These are phyloP conservation scores for Dipteronia dyeriana DNA, from an alignment of 345 rosid genomes.

Conservation along the genomic window DNA sequence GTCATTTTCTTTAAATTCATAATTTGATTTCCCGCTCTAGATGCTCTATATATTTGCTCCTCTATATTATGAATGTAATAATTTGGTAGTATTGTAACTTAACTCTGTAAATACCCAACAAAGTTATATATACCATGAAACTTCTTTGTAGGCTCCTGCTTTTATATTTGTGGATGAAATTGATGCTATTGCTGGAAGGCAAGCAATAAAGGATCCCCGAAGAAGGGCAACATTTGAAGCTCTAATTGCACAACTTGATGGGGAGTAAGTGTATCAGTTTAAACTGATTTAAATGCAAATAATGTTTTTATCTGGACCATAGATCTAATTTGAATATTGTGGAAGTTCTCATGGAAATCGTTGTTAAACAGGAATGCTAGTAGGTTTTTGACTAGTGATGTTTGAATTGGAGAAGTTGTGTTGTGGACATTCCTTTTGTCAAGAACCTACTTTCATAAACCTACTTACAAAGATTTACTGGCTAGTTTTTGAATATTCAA, in stretches of 20 bases:
- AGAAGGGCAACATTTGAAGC: slow-evolving; percentile 91
- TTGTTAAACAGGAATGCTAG: not conserved
- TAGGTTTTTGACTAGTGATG: not conserved
- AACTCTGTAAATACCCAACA: slow-evolving; percentile 7
- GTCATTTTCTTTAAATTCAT: not conserved
- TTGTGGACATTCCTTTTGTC: too few species aligned
- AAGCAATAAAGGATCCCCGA: slow-evolving; percentile 84
- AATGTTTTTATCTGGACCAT: not conserved
- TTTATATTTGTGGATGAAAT: slow-evolving; percentile 97
- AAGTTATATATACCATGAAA: not conserved
- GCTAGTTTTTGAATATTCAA: not conserved
- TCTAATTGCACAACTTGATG: slow-evolving; percentile 86
- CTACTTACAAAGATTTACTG: too few species aligned
- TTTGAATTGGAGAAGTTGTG: too few species aligned
- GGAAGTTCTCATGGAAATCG: not conserved
- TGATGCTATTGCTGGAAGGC: slow-evolving; percentile 98
- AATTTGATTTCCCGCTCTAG: not conserved
- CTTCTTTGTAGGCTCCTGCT: slow-evolving; percentile 75
- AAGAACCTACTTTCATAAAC: too few species aligned
- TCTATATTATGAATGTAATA: not conserved
- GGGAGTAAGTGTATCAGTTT: slow-evolving; percentile 67
- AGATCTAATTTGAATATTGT: not conserved
- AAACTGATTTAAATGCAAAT: slow-evolving; percentile 1
- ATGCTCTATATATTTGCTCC: not conserved
- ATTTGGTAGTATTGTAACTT: not conserved